Percentiles rank a stretch among this genome's conserved stretches.
phyloP scores from a whole-genome alignment of 495 filamentous ascomycete species.

The Saxispiralis lemnorum region DNA sequence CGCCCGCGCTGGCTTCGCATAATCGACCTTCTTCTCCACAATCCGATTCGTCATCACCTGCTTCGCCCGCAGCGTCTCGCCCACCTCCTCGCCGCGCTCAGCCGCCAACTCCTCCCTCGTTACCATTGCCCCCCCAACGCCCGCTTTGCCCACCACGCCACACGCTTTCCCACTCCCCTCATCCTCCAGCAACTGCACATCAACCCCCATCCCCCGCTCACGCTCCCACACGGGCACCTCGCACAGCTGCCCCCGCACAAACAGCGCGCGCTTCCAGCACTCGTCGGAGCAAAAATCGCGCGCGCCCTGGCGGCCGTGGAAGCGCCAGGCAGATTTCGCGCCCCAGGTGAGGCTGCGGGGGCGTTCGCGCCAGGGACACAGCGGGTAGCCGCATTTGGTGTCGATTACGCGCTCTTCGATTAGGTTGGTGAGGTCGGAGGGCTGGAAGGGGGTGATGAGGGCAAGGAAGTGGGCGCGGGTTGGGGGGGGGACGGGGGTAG shows the following conservation, averaged over 20 bases:
- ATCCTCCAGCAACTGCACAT: constrained; percentile 12
- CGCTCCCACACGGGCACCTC: constrained; percentile 65
- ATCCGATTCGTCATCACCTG: constrained; percentile 26
- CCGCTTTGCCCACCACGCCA: constrained; percentile 26
- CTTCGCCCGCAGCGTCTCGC: constrained; percentile 12
- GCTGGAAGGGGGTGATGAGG: constrained; percentile 53
- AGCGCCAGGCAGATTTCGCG: constrained; percentile 61
- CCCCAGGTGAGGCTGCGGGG: constrained; percentile 45
- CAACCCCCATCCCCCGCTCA: constrained; percentile 20
- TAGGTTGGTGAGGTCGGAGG: constrained; percentile 68
- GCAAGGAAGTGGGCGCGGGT: constrained; percentile 7
- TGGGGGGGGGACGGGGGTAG: too few species aligned
- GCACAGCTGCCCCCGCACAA: constrained; percentile 68
- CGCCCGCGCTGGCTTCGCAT: neutral
- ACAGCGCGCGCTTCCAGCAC: constrained; percentile 64
- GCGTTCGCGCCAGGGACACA: constrained; percentile 40
- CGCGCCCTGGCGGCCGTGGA: neutral
- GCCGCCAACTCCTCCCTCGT: constrained; percentile 26
- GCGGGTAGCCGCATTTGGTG: constrained; percentile 58
- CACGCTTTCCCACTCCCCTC: constrained; percentile 36
- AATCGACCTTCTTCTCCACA: constrained; percentile 27
- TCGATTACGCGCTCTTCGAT: constrained; percentile 74
- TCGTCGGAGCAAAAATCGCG: constrained; percentile 42
- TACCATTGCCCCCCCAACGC: neutral
- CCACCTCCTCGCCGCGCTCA: constrained; percentile 34